Evolutionary conservation across 495 filamentous ascomycete species (phyloP).

Genomic region (Amphirosellinia nigrospora): DNA sequence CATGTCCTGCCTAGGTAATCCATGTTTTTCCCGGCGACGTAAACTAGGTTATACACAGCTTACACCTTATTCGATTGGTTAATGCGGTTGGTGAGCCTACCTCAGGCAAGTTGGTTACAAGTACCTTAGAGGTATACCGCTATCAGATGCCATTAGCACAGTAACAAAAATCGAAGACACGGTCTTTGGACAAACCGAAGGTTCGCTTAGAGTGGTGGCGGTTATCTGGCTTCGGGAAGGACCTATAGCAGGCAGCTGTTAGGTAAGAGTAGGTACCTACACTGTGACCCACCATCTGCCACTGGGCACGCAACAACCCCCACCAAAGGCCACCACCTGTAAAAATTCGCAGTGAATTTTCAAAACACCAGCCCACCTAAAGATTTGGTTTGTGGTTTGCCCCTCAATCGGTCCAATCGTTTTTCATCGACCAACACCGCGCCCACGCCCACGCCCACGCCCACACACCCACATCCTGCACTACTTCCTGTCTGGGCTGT

Average conservation of each 20-base stretch:
- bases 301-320: conserved; percentile 29
- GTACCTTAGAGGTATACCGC: too few species aligned
- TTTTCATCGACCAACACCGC: conserved; percentile 21
- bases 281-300: conserved; percentile 19
- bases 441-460: conserved; percentile 9
- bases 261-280: too few species aligned
- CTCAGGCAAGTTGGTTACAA: too few species aligned
- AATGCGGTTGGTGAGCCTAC: too few species aligned
- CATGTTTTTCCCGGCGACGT: too few species aligned
- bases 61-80: not conserved
- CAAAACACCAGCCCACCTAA: conserved; percentile 36
- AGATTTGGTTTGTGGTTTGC: conserved; percentile 30
- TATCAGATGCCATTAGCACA: not conserved
- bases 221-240: not conserved
- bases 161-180: not conserved
- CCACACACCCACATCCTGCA: conserved; percentile 12
- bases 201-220: conserved; percentile 5
- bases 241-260: too few species aligned
- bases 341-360: conserved; percentile 43
- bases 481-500: conserved; percentile 8
- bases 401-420: conserved; percentile 35
- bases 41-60: too few species aligned
- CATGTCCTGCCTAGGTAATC: not conserved
- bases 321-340: conserved; percentile 40
- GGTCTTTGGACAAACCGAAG: not conserved